Conservation (phyloP, 225 moss, liverwort and hornwort genomes). For the Straminergon stramineum region DNA sequence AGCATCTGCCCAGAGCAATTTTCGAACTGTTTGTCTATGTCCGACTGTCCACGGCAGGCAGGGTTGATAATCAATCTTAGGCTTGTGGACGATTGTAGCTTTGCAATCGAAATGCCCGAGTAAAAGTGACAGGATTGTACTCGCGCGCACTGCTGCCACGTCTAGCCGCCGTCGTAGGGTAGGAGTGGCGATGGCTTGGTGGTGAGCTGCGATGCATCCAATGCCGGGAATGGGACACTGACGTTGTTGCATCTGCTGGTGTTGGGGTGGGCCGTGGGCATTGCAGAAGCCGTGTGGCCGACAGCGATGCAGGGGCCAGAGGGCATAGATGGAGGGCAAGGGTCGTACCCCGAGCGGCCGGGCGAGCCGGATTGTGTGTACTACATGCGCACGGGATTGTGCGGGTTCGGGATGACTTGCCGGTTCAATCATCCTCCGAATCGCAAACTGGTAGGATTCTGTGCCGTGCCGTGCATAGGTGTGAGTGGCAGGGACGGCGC, state of each 20-base stretch:
- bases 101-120: neutral
- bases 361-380: constrained; percentile 97
- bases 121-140: neutral
- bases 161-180: neutral
- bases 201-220: neutral
- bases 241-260: constrained; percentile 3
- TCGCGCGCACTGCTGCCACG: neutral
- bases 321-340: constrained; percentile 85
- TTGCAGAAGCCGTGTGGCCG: constrained; percentile 79
- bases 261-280: neutral
- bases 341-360: constrained; percentile 81
- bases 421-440: constrained; percentile 92
- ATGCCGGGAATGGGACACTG: constrained; percentile 11
- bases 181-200: neutral
- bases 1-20: neutral
- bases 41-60: neutral
- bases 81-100: neutral
- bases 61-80: neutral
- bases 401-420: constrained; percentile 97
- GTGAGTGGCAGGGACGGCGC: neutral
- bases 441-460: constrained; percentile 48
- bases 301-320: constrained; percentile 84
- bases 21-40: neutral
- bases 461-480: neutral
- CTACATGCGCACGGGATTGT: constrained; percentile 97